Evolutionary conservation across 2,329 filamentous ascomycete genomes (phyloP).

Genomic region (Botrytis pseudocinerea): DNA sequence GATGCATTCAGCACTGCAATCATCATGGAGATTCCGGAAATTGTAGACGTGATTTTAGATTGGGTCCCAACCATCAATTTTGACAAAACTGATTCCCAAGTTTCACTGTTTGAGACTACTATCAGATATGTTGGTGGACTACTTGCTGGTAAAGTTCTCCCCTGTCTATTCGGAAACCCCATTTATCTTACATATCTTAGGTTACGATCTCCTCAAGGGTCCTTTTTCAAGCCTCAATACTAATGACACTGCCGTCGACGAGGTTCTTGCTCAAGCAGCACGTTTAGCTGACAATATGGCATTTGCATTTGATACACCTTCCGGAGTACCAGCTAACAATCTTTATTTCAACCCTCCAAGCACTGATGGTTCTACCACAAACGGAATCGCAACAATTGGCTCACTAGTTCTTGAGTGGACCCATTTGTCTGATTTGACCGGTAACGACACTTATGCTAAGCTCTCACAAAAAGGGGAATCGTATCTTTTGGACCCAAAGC

Average conservation of each 20-base stretch:
- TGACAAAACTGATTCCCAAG: constrained; percentile 53
- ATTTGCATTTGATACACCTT: constrained; percentile 75
- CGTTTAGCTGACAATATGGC: constrained; percentile 71
- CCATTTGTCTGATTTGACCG: constrained; percentile 72
- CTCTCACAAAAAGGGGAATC: constrained; percentile 67
- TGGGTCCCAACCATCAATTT: constrained; percentile 74
- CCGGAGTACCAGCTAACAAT: constrained; percentile 71
- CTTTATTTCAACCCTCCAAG: constrained; percentile 59
- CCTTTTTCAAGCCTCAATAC: constrained; percentile 56
- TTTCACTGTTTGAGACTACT: constrained; percentile 87
- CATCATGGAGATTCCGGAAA: constrained; percentile 68
- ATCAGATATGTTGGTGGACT: constrained; percentile 85
- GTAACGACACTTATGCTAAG: constrained; percentile 63
- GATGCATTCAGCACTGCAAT: constrained; percentile 80
- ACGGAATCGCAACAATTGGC: constrained; percentile 74
- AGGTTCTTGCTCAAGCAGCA: constrained; percentile 65
- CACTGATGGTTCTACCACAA: constrained; percentile 54
- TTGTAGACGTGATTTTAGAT: constrained; percentile 69
- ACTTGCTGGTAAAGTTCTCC: constrained; percentile 61
- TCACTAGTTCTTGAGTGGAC: constrained; percentile 85
- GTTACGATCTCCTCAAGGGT: constrained; percentile 71
- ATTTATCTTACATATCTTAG: constrained; percentile 40
- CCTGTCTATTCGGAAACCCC: not conserved
- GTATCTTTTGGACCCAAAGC: constrained; percentile 68
- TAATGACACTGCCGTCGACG: constrained; percentile 49